These are phyloP conservation scores for Suillus clintonianus DNA, from an alignment of 768 basidiomycete species.

Conservation along the genomic window DNA sequence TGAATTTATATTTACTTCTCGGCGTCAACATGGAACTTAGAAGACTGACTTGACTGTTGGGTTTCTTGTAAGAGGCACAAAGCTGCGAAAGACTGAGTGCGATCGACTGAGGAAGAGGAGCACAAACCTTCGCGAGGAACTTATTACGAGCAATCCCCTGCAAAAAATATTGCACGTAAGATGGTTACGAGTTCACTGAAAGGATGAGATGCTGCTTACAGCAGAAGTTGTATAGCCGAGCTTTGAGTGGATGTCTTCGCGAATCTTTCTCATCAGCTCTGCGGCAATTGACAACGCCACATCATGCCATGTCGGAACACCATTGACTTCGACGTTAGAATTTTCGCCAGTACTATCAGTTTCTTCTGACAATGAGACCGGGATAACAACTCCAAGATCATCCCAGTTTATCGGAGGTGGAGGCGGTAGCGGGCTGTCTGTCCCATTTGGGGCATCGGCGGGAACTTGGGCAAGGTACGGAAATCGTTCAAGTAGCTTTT, in stretches of 20 bases:
- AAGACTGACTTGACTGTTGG: slow-evolving; percentile 69
- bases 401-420: slow-evolving; percentile 70
- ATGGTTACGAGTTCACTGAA: neutral
- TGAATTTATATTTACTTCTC: slow-evolving; percentile 1
- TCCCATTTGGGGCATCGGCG: slow-evolving; percentile 61
- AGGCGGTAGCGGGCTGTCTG: slow-evolving; percentile 77
- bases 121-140: slow-evolving; percentile 84
- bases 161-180: neutral
- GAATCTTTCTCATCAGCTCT: slow-evolving; percentile 77
- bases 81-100: slow-evolving; percentile 48
- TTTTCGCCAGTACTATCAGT: slow-evolving; percentile 17
- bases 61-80: slow-evolving; percentile 89
- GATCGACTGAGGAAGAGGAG: neutral
- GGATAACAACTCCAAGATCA: slow-evolving; percentile 61
- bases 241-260: slow-evolving; percentile 63
- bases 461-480: slow-evolving; percentile 78
- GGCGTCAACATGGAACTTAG: neutral
- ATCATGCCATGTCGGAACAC: slow-evolving; percentile 80
- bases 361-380: slow-evolving; percentile 41
- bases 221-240: slow-evolving; percentile 95
- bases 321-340: slow-evolving; percentile 30
- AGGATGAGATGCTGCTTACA: slow-evolving; percentile 43
- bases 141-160: slow-evolving; percentile 93
- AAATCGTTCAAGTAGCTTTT: slow-evolving; percentile 69
- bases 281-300: slow-evolving; percentile 88